phyloP scores from a whole-genome alignment of 2,329 filamentous ascomycete species.

The Neoscytalidium dimidiatum region DNA sequence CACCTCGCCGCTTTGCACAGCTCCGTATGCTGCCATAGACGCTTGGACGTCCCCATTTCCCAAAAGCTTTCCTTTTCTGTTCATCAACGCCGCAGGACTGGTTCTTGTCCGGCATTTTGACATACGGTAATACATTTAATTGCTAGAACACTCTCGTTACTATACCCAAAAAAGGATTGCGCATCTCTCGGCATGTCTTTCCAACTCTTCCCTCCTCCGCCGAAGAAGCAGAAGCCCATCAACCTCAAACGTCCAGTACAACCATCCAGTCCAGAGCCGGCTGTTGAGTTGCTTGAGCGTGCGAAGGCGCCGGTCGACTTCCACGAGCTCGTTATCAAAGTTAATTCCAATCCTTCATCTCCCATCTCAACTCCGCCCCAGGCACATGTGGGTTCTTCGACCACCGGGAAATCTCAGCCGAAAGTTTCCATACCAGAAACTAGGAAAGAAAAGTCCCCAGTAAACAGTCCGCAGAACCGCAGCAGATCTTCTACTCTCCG shows the following conservation, averaged over 20 bases:
- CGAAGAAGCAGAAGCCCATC: constrained; percentile 33
- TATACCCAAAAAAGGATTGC: neutral
- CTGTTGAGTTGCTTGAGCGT: constrained; percentile 32
- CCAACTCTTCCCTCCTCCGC: constrained; percentile 42
- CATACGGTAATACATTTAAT: constrained; percentile 16
- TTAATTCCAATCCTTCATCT: constrained; percentile 31
- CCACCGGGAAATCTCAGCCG: constrained; percentile 23
- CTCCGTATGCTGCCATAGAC: neutral
- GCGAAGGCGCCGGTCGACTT: constrained; percentile 36
- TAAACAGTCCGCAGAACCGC: neutral
- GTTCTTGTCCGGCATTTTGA: constrained; percentile 6
- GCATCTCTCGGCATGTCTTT: constrained; percentile 23
- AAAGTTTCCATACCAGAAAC: constrained; percentile 27
- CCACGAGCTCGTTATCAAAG: constrained; percentile 42
- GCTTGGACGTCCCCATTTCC: constrained; percentile 3
- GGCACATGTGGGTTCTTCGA: constrained; percentile 19
- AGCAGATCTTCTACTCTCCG: neutral
- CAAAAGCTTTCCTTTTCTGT: neutral
- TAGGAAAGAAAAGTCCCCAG: constrained; percentile 4
- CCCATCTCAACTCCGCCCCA: neutral
- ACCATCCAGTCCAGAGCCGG: constrained; percentile 32
- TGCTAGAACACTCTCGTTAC: neutral
- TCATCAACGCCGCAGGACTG: constrained; percentile 7
- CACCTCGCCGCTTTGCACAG: neutral
- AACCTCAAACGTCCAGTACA: constrained; percentile 34